These are phyloP conservation scores for Penicillium egyptiacum DNA, from an alignment of 495 filamentous ascomycete species.

Conservation along the genomic window DNA sequence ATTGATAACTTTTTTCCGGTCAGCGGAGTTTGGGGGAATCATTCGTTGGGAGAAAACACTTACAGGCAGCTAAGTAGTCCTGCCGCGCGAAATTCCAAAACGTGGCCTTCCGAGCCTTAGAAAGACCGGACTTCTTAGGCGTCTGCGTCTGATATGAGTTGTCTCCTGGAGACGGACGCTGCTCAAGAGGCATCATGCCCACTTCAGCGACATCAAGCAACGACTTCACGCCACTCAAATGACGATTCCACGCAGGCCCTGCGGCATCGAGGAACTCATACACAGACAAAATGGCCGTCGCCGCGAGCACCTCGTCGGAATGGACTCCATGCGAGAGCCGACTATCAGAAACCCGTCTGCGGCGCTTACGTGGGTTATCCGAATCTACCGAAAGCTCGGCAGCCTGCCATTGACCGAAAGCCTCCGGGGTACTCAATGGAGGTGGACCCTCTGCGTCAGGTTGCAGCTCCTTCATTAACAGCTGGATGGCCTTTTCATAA, in stretches of 20 bases:
- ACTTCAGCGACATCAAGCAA: slow-evolving; percentile 63
- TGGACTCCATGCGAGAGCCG: slow-evolving; percentile 43
- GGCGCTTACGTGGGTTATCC: slow-evolving; percentile 40
- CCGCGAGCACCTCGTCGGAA: slow-evolving; percentile 61
- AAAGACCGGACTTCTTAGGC: slow-evolving; percentile 41
- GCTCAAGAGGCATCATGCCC: slow-evolving; percentile 59
- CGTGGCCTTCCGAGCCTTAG: slow-evolving; percentile 56
- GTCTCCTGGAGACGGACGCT: slow-evolving; percentile 41
- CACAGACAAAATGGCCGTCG: slow-evolving; percentile 62
- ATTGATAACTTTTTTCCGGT: slow-evolving; percentile 54
- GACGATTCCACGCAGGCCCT: slow-evolving; percentile 60
- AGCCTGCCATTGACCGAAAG: slow-evolving; percentile 41
- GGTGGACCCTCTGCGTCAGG: slow-evolving; percentile 42
- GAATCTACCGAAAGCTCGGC: slow-evolving; percentile 34
- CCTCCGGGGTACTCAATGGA: slow-evolving; percentile 36
- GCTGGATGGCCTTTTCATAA: slow-evolving; percentile 63
- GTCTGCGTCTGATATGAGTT: slow-evolving; percentile 28
- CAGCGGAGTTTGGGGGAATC: background rate
- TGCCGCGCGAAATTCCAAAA: slow-evolving; percentile 69
- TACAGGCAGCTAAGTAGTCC: slow-evolving; percentile 64
- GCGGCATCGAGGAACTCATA: slow-evolving; percentile 65
- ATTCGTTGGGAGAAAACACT: slow-evolving; percentile 24
- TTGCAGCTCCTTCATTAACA: slow-evolving; percentile 59
- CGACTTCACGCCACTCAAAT: slow-evolving; percentile 63
- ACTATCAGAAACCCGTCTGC: slow-evolving; percentile 41